Percentiles rank a stretch among this genome's conserved stretches.
phyloP scores from a whole-genome alignment of 139 green algal species.

The Closterium sp. region DNA sequence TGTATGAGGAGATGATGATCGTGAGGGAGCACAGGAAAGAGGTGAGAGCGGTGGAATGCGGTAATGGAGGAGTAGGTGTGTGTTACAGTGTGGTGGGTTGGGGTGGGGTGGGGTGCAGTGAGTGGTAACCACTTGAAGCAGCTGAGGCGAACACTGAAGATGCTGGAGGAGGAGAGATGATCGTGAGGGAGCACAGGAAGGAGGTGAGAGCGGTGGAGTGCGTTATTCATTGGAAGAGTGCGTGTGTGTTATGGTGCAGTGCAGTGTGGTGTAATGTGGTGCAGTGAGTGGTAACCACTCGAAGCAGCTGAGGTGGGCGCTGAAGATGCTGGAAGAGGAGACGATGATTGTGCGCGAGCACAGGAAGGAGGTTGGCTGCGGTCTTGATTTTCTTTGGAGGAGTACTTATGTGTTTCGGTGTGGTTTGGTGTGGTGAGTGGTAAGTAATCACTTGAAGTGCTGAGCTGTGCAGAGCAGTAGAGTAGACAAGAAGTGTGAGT shows the following conservation, averaged over 20 bases:
- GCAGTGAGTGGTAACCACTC: constrained; percentile 6
- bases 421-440: too few relatives aligned
- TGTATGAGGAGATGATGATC: constrained; percentile 41
- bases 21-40: constrained; percentile 39
- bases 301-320: constrained; percentile 38
- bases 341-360: constrained; percentile 28
- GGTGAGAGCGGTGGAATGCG: neutral
- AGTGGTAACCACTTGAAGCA: constrained; percentile 40
- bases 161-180: constrained; percentile 42
- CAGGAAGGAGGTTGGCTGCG: constrained; percentile 24
- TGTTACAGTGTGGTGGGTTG: neutral
- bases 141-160: constrained; percentile 27
- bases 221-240: too few relatives aligned
- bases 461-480: too few relatives aligned
- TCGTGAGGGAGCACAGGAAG: constrained; percentile 32
- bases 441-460: too few relatives aligned
- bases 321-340: constrained; percentile 46
- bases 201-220: too few relatives aligned
- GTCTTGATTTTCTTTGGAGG: too few relatives aligned
- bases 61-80: neutral
- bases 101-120: neutral
- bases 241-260: neutral
- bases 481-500: too few relatives aligned
- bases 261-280: neutral
- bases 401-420: too few relatives aligned